A percentile compares a stretch with the other conserved stretches of the same genome.
Conservation (phyloP, 345 rosid species). For the Lepidium africanum region DNA sequence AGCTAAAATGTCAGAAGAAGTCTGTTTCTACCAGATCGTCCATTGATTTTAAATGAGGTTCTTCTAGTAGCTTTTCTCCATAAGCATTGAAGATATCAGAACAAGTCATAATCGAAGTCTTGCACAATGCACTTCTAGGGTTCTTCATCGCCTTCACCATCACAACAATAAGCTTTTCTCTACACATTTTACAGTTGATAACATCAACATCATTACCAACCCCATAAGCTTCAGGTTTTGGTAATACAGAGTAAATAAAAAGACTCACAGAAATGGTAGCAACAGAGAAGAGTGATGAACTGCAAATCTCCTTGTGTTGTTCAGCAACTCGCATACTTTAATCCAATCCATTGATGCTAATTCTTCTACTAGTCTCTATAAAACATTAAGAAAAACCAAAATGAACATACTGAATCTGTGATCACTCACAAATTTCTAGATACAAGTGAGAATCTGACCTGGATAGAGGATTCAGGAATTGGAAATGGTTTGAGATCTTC, state of each 20-base stretch:
- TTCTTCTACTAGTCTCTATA: slow-evolving; percentile 49
- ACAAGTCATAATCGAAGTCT: slow-evolving; percentile 87
- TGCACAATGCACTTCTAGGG: slow-evolving; percentile 89
- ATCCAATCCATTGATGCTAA: slow-evolving; percentile 77
- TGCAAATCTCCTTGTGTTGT: slow-evolving; percentile 54
- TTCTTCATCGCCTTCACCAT: slow-evolving; percentile 80
- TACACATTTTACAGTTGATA: slow-evolving; percentile 7
- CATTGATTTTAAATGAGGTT: slow-evolving; percentile 41
- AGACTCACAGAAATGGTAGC: slow-evolving; percentile 48
- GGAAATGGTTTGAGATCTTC: slow-evolving; percentile 45
- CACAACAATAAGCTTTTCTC: slow-evolving; percentile 66
- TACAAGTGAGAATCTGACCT: slow-evolving; percentile 28
- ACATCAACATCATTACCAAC: background rate
- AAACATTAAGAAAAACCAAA: background rate
- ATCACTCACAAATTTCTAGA: background rate
- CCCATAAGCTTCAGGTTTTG: background rate
- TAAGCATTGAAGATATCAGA: slow-evolving; percentile 64
- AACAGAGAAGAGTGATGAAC: slow-evolving; percentile 57
- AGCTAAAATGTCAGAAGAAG: background rate
- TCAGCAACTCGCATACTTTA: slow-evolving; percentile 58
- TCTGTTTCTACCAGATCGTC: slow-evolving; percentile 44
- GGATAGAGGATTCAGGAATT: slow-evolving; percentile 45
- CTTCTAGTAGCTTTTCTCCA: slow-evolving; percentile 53
- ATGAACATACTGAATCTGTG: background rate
- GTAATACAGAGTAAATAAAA: background rate